Evolutionary conservation across 2,329 filamentous ascomycete genomes (phyloP).

Genomic region (Sporothrix brunneoviolacea): DNA sequence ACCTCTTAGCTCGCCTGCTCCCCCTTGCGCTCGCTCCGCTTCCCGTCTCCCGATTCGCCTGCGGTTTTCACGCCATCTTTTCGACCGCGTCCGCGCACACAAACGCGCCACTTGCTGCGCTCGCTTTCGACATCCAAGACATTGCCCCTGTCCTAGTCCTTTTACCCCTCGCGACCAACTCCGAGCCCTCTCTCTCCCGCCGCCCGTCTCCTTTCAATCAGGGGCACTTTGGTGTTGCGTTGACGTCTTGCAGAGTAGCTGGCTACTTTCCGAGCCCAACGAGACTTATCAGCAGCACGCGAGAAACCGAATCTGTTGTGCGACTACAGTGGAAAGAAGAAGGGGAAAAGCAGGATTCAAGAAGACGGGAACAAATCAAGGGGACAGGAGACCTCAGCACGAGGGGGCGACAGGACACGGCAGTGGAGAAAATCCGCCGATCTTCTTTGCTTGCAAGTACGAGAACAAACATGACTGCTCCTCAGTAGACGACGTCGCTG

Average conservation of each 20-base stretch:
- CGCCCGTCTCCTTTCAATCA: no score
- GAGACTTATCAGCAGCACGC: no score
- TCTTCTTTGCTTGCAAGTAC: neutral
- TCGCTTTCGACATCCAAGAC: neutral
- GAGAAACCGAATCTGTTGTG: no score
- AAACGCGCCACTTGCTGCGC: neutral
- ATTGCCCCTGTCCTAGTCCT: neutral
- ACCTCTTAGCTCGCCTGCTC: neutral
- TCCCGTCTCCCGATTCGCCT: slow-evolving; percentile 5
- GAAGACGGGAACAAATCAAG: neutral
- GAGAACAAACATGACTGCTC: neutral
- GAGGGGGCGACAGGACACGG: neutral
- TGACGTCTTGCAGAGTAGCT: no score
- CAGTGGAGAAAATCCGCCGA: neutral
- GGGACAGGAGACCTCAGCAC: neutral
- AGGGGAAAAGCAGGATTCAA: neutral
- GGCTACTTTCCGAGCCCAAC: no score
- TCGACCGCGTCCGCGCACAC: neutral
- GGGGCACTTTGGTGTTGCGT: no score
- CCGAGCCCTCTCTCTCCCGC: neutral
- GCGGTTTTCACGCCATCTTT: neutral
- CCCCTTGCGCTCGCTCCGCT: slow-evolving; percentile 1
- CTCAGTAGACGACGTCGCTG: neutral
- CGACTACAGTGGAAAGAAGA: neutral
- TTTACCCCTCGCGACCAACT: neutral